Percentiles rank a stretch among this genome's conserved stretches.
Evolutionary conservation across 192 early-diverging fungal genomes (phyloP).

Genomic region (Podila verticillata): DNA sequence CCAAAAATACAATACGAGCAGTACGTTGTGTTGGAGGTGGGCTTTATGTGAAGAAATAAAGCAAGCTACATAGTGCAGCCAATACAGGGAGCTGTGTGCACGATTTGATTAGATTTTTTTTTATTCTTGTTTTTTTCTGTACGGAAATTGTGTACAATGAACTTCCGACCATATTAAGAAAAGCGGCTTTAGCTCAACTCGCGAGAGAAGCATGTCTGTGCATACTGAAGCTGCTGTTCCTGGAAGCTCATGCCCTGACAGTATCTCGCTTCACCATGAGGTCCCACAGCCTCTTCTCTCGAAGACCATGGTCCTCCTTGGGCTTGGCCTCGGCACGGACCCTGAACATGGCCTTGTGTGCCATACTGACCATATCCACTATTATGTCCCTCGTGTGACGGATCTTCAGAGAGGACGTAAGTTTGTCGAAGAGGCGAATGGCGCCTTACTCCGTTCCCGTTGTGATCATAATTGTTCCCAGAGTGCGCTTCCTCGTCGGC

Average conservation of each 20-base stretch:
- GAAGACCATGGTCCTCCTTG: constrained; percentile 4
- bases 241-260: constrained; percentile 27
- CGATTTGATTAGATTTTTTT: no score
- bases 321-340: not conserved
- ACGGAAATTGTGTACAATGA: no score
- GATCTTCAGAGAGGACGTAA: constrained; percentile 1
- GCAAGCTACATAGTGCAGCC: no score
- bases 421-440: constrained; percentile 37
- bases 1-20: no score
- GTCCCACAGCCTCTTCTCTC: constrained; percentile 27
- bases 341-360: not conserved
- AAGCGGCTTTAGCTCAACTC: no score
- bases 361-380: constrained; percentile 1
- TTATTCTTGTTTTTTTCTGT: no score
- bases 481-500: not conserved
- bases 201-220: no score
- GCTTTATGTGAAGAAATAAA: no score
- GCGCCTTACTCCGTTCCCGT: constrained; percentile 15
- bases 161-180: no score
- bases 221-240: constrained; percentile 20
- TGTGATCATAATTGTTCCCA: not conserved
- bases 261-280: constrained; percentile 28
- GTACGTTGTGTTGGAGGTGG: no score
- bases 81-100: no score
- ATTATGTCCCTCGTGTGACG: not conserved